phyloP scores from a whole-genome alignment of 768 basidiomycete genomes.

The Lenzites betulinus region DNA sequence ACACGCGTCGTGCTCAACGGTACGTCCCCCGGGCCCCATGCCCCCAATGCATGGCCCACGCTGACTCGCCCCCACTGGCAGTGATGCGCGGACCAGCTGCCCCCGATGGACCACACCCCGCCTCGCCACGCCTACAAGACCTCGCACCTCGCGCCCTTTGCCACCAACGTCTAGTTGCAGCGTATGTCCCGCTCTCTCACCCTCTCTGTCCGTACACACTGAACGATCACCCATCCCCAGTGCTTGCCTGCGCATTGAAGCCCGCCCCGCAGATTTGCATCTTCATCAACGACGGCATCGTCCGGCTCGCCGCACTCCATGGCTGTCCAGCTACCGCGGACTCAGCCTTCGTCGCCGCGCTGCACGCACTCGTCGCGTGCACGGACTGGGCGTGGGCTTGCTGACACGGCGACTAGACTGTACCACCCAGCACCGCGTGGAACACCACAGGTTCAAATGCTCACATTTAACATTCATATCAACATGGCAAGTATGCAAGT shows the following conservation, averaged over 20 bases:
- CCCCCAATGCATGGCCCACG: too few species aligned
- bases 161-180: constrained; percentile 88
- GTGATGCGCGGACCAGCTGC: constrained; percentile 75
- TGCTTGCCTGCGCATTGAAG: constrained; percentile 30
- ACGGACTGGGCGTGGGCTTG: constrained; percentile 81
- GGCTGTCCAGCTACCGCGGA: constrained; percentile 73
- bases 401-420: constrained; percentile 70
- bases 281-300: constrained; percentile 86
- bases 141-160: constrained; percentile 82
- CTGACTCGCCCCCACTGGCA: constrained; percentile 28
- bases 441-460: too few species aligned
- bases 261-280: constrained; percentile 67
- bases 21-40: constrained; percentile 38
- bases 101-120: constrained; percentile 74
- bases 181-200: constrained; percentile 45
- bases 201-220: not conserved
- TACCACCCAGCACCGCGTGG: constrained; percentile 69
- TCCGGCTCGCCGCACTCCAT: constrained; percentile 72
- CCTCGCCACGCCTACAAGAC: constrained; percentile 65
- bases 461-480: too few species aligned
- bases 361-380: constrained; percentile 61
- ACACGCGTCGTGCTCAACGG: constrained; percentile 80
- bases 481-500: too few species aligned
- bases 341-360: constrained; percentile 66
- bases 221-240: constrained; percentile 16